These are phyloP conservation scores for Lodderomyces metapsilosis DNA, from an alignment of 1,139 yeast species.

Conservation along the genomic window DNA sequence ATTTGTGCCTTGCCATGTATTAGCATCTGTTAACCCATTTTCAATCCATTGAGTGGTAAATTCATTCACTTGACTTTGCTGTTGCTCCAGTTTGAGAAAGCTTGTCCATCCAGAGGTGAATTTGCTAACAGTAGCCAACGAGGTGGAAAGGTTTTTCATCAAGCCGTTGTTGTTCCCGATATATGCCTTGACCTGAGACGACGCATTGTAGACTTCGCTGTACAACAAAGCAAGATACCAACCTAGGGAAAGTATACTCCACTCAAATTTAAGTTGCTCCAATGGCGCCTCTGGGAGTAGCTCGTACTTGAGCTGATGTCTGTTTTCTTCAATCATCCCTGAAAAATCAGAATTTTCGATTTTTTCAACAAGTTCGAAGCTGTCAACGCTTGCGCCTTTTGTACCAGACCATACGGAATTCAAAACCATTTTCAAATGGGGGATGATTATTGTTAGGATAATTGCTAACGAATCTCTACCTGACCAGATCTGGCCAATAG, in stretches of 20 bases:
- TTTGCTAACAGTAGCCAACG: conserved; percentile 45
- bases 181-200: conserved; percentile 21
- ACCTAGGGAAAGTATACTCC: conserved; percentile 66
- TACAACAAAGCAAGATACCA: conserved; percentile 76
- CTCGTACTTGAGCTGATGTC: conserved; percentile 29
- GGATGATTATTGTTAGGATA: conserved; percentile 44
- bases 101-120: conserved; percentile 44
- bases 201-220: conserved; percentile 57
- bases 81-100: conserved; percentile 18
- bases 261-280: conserved; percentile 52
- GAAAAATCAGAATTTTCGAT: conserved; percentile 37
- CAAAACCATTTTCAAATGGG: conserved; percentile 34
- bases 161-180: conserved; percentile 13
- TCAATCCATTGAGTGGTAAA: conserved; percentile 20
- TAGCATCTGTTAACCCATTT: conserved; percentile 27
- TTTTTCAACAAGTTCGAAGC: conserved; percentile 35
- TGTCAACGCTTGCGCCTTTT: conserved; percentile 23
- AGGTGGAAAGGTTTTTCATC: conserved; percentile 36
- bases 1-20: conserved; percentile 65
- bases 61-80: conserved; percentile 4
- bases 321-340: conserved; percentile 19
- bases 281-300: conserved; percentile 38
- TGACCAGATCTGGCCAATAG: conserved; percentile 57
- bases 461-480: conserved; percentile 53
- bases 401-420: conserved; percentile 34